These are phyloP conservation scores for Phytopythium kandeliae DNA, from an alignment of 352 stramenopile genomes.

Conservation along the genomic window DNA sequence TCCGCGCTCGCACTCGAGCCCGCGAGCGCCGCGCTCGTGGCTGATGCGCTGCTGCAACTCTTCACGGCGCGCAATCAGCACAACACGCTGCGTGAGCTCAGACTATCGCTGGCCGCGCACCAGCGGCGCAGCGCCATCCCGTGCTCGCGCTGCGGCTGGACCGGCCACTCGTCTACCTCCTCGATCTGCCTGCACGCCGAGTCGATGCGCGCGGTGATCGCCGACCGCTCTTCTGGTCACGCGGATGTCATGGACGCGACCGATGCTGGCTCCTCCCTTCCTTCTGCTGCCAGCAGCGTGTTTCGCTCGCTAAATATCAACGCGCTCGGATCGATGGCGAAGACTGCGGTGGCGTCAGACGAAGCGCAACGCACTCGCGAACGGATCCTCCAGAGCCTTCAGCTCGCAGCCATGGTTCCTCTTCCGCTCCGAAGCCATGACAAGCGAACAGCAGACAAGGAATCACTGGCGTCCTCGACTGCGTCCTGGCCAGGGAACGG, in stretches of 20 bases:
- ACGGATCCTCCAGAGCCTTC: background rate
- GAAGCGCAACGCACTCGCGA: background rate
- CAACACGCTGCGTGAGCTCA: conserved; percentile 35
- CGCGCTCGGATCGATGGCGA: background rate
- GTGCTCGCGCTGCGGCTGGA: conserved; percentile 52
- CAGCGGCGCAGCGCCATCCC: conserved; percentile 43
- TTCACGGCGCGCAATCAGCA: conserved; percentile 57
- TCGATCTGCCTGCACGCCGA: conserved; percentile 25
- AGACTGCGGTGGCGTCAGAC: background rate
- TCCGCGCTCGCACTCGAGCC: conserved; percentile 27
- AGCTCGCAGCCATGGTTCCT: background rate
- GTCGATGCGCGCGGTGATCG: conserved; percentile 10
- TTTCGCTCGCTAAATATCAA: too few species aligned
- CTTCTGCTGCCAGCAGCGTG: background rate
- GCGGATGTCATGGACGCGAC: too few species aligned
- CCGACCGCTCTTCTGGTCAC: background rate
- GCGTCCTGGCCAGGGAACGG: background rate
- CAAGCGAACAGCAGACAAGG: background rate
- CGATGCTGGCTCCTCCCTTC: too few species aligned
- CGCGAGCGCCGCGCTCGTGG: conserved; percentile 21
- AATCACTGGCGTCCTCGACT: background rate
- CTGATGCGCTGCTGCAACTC: conserved; percentile 34
- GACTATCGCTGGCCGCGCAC: conserved; percentile 25
- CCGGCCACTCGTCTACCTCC: conserved; percentile 45
- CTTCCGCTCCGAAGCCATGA: background rate